Percentiles rank a stretch among this genome's conserved stretches.
Conservation (phyloP, 139 green algal genomes). For the Coccomyxa sp. region DNA sequence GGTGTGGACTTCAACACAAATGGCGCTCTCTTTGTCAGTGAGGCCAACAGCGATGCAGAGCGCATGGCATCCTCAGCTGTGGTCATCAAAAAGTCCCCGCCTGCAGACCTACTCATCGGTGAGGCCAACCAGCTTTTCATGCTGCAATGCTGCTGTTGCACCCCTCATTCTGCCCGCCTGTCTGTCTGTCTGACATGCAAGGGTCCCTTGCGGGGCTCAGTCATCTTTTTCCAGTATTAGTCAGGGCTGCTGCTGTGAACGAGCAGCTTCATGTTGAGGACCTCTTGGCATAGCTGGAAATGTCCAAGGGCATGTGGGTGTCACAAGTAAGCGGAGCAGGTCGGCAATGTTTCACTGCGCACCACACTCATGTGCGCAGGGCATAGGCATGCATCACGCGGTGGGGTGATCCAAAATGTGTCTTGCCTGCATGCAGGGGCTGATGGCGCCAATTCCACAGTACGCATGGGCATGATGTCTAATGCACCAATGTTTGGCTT, state of each 20-base stretch:
- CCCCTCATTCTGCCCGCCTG: no score
- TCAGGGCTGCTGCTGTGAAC: no score
- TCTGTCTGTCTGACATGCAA: neutral
- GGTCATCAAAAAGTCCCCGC: neutral
- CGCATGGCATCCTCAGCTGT: neutral
- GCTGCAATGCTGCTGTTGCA: no score
- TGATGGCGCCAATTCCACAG: neutral
- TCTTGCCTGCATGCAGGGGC: neutral
- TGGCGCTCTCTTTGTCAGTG: neutral
- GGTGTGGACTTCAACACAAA: neutral
- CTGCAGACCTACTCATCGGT: slow-evolving; percentile 4
- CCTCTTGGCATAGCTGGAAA: no score
- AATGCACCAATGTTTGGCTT: neutral
- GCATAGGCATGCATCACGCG: neutral
- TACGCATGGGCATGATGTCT: neutral
- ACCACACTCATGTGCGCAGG: neutral
- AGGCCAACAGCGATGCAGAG: neutral
- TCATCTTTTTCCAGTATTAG: no score
- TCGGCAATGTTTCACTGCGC: neutral
- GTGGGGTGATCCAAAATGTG: neutral
- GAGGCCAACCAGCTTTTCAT: neutral
- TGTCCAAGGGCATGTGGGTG: neutral
- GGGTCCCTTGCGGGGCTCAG: no score
- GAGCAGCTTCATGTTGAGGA: neutral
- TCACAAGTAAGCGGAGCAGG: neutral